Evolutionary conservation across 371 early-diverging fungal genomes (phyloP), one percentile per base, ranked within the genome.

Genomic region (Syncephalastrum monosporum): DNA sequence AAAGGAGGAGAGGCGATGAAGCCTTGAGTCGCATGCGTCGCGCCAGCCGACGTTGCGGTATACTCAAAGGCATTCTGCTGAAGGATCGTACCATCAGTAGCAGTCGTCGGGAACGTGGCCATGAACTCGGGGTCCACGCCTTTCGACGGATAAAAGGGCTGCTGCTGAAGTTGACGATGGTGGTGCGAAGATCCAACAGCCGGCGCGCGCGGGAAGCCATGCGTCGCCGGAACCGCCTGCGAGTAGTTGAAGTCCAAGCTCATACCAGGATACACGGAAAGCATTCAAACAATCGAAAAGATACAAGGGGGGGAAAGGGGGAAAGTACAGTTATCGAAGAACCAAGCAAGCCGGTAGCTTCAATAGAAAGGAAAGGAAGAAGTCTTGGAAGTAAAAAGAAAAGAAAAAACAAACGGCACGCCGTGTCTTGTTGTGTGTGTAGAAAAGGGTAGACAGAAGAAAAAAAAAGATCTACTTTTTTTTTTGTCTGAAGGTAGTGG

Each of bases 211-310:
- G 62, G 42, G 29, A 46, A 56, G 16, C 53, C 48, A 54, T 47
- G 55, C 19, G 57, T 17, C 19, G 60, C 24, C 17, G 64, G 33
- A 38, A 56, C 49, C 24, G 61, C 42, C 50, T 61, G 61, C 14
- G 66, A 50, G 25, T 51, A 66, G 47, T 55, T 61, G 51, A 58
- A 43, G 42, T 66, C 66, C 54, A 66, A 27, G 51, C 61, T 55
- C 64, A 64, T 64, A 43, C 27, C 50, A 45, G 61, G 61, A 38
- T 61, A 66, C 41, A 61, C 61, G 15, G 61, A 60, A 55, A 65
- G 61, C 65, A 65, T 65, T 57, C 59, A 58, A 55, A 41, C 49
- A 57, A 57, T 41, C 13, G 44, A 50, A 42, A 44, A 57, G 45
- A 23, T 19, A 44, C 21, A 42, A 43, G 27, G 61, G 10, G 10